phyloP scores from a whole-genome alignment of 2,329 filamentous ascomycete genomes.

The Triangularia setosa region DNA sequence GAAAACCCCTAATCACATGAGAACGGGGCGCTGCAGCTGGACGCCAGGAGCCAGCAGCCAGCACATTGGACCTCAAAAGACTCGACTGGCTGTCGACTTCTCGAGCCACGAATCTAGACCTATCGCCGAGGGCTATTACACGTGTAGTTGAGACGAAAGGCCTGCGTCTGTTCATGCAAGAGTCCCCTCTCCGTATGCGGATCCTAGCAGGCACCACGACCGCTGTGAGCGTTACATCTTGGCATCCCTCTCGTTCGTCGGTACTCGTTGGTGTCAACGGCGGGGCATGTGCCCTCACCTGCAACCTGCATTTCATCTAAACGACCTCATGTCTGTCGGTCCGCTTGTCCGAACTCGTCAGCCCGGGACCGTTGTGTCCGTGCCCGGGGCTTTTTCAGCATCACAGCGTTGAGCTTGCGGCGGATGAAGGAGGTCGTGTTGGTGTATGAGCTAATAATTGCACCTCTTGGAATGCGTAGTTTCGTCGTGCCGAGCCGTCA shows the following conservation, averaged over 20 bases:
- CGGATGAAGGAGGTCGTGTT: not conserved
- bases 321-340: not conserved
- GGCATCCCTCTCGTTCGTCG: not conserved
- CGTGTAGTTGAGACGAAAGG: not conserved
- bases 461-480: not conserved
- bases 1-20: not conserved
- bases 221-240: not conserved
- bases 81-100: not conserved
- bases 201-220: not conserved
- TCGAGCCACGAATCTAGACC: not conserved
- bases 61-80: no score
- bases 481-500: not conserved
- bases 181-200: not conserved
- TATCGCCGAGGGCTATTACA: not conserved
- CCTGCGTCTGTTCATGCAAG: not conserved
- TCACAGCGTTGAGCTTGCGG: not conserved
- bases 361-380: not conserved
- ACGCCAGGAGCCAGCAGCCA: not conserved
- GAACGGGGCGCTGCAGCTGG: not conserved
- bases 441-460: not conserved
- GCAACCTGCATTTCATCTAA: constrained; percentile 2
- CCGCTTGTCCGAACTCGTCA: constrained; percentile 5
- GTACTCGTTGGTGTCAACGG: not conserved
- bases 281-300: not conserved
- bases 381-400: not conserved